Base-by-base conservation (phyloP, 106 monocot genomes). In the Apostasia ramifera region DNA sequence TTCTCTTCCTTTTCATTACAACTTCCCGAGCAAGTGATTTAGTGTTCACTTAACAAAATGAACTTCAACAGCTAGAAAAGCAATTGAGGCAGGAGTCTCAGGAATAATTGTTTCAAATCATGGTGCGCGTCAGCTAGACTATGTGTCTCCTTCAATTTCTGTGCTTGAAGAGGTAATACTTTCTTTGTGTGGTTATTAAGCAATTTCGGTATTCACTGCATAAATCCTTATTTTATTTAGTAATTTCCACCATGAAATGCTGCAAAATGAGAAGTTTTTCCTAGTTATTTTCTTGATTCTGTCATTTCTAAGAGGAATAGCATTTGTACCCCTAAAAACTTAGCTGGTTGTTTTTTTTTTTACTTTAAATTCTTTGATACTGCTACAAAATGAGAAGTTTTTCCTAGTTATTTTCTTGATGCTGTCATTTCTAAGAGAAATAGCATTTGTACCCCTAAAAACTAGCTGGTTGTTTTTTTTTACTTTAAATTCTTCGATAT, bases 81-180 rank as follows among this genome's bases (percentile, higher is more conserved):
- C 89, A 44, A 74, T 82, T 3, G 85, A 90, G 47, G 56, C 64
- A 50, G 94, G 94, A 37, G 83, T 73, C 65, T 85, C 90, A 11
- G 90, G 90, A 26, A 85, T 94, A 57, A 70, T 94, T 57, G 94
- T 94, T 42, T 94, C 94, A 54, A 94, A 94, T 51, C 93, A 94
- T 63, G 93, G 89, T 57, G 89, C 73, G 39, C 89, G 89, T 13
- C 93, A 94, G 76, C 84, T 94, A 55, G 93, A 94, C 75, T 89
- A 94, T 66, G 64, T 78, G 40, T 89, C 87, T 47, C 85, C 90
- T 44, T 78, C 94, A 44, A 89, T 94, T 51, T 85, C 80, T 61
- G 78, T 72, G 45, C 82, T 94, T 46, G 94, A 94, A 78, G 94
- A 90, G 90, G 94, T 90, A 84, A 8, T 45, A 4, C 3, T 61